Percentiles rank a stretch among this genome's conserved stretches.
Conservation (phyloP, 805 yeast genomes). For the Candida anglica region DNA sequence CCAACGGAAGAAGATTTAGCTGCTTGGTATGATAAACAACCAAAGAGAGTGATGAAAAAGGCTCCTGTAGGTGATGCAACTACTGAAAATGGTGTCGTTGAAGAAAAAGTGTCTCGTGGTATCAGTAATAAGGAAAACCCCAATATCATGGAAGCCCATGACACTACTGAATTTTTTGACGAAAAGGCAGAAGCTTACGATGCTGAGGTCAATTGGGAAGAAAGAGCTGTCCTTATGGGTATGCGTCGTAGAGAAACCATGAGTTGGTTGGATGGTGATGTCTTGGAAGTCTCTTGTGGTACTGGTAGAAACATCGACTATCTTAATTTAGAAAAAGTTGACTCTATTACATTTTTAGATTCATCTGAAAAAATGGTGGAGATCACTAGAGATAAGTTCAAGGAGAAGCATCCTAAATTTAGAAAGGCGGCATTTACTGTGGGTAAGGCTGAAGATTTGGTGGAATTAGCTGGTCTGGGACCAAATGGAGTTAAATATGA, state of each 20-base stretch:
- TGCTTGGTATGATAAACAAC: conserved; percentile 36
- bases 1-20: conserved; percentile 41
- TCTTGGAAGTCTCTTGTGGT: conserved; percentile 91
- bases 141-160: conserved; percentile 62
- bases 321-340: conserved; percentile 53
- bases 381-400: conserved; percentile 69
- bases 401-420: conserved; percentile 60
- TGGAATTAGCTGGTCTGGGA: conserved; percentile 44
- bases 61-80: no score
- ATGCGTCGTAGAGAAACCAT: conserved; percentile 73
- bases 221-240: conserved; percentile 55
- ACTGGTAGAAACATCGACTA: conserved; percentile 91
- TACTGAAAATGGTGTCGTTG: conserved; percentile 10
- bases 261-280: conserved; percentile 81
- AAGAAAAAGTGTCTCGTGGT: conserved; percentile 3
- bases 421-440: conserved; percentile 80
- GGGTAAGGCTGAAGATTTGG: conserved; percentile 83
- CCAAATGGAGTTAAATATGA: conserved; percentile 61
- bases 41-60: conserved; percentile 16
- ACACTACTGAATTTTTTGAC: conserved; percentile 79
- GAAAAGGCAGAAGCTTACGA: conserved; percentile 78
- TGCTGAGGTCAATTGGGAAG: conserved; percentile 72
- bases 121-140: conserved; percentile 36
- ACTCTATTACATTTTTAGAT: conserved; percentile 81
- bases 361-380: conserved; percentile 85